Evolutionary conservation across 768 basidiomycete species (phyloP).

Genomic region (Leccinum sublutescens): DNA sequence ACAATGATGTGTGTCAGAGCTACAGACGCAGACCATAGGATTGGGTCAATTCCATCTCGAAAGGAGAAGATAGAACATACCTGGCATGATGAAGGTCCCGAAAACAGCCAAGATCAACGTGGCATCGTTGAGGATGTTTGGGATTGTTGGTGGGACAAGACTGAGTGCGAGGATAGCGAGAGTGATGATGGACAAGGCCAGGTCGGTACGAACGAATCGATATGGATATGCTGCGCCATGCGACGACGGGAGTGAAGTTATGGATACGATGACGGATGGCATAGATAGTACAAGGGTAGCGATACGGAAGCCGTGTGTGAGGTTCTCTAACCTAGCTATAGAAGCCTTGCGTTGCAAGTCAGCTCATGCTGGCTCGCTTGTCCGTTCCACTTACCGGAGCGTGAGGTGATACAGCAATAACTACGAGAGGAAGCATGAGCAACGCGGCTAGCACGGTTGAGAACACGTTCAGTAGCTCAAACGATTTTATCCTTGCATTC

Average conservation of each 20-base stretch:
- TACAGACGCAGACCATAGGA: constrained; percentile 17
- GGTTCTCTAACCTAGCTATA: constrained; percentile 2
- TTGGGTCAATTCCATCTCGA: background rate
- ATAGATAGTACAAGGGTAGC: constrained; percentile 56
- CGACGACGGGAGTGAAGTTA: constrained; percentile 50
- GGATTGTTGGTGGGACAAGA: constrained; percentile 41
- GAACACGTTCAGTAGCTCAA: constrained; percentile 52
- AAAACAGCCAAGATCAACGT: constrained; percentile 50
- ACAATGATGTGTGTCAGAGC: constrained; percentile 77
- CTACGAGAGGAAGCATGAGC: constrained; percentile 55
- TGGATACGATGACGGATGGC: constrained; percentile 57
- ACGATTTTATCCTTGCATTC: constrained; percentile 51
- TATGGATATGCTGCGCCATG: constrained; percentile 45
- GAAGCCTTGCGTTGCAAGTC: constrained; percentile 13
- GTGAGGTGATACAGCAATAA: constrained; percentile 50
- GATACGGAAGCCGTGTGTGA: constrained; percentile 42
- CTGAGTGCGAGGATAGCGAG: constrained; percentile 44
- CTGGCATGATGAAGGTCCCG: constrained; percentile 63
- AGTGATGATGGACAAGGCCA: constrained; percentile 45
- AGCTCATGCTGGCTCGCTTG: constrained; percentile 25
- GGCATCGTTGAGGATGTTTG: constrained; percentile 44
- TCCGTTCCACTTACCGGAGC: constrained; percentile 35
- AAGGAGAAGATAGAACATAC: constrained; percentile 30
- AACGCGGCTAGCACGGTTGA: constrained; percentile 49
- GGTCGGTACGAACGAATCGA: constrained; percentile 38